Base-by-base conservation (phyloP, 2,329 filamentous ascomycete species). In the Beauveria caledonica region DNA sequence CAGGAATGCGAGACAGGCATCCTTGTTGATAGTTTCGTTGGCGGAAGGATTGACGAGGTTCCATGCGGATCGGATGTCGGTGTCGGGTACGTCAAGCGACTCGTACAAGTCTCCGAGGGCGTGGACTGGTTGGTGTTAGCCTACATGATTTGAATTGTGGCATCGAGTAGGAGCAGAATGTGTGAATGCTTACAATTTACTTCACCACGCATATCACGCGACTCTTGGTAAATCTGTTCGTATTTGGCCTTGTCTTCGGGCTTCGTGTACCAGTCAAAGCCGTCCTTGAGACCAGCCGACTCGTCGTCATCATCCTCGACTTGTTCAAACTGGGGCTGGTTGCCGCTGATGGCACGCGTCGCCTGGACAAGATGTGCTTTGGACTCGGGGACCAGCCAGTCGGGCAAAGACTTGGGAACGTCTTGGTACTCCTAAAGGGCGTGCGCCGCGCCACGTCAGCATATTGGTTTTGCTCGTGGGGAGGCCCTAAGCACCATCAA, bases 201-300 rank as follows among this genome's bases (percentile, higher is more conserved):
- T 69, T 96, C 90, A 65, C 94, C 94, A 56, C 92, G 87, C 72
- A 87, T 85, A 73, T 96, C 90, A 63, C 92, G 85, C 76, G 92
- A 95, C 68, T 95, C 92, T 65, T 88, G 89, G 76, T 97, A 99
- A 75, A 99, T 99, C 68, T 93, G 90, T 75, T 97, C 92, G 77
- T 99, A 99, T 75, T 97, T 97, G 65, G 85, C 72, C 76, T 95
- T 95, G 76, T 99, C 92, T 33, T 80, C 76, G 0, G 94, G 94
- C 62, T 86, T 92, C 91, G 99, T 99, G 78, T 99, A 99, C 94
- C 94, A 99, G 73, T 99, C 94, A 74, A 99, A 99, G 13, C 93
- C 93, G 74, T 97, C 92, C 73, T 96, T 96, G 64, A 99, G 79
- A 1, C 92, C 92, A 1, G 86, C 85, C 4, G 87, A 86, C 67